These are phyloP conservation scores for Daedalea quercina DNA, from an alignment of 768 basidiomycete genomes.

Conservation along the genomic window DNA sequence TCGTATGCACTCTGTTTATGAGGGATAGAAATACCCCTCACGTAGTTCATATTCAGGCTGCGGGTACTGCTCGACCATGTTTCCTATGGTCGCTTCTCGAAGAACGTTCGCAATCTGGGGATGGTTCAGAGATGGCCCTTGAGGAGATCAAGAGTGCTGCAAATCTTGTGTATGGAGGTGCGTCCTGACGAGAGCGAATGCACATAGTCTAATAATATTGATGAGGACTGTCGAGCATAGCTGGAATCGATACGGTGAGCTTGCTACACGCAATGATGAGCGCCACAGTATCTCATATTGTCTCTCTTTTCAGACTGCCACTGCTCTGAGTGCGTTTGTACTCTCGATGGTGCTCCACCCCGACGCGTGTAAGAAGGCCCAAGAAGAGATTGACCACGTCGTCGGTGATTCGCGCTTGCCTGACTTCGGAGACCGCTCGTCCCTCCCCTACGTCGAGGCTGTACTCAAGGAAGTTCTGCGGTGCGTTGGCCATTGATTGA, in stretches of 20 bases:
- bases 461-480: slow-evolving; percentile 30
- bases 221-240: slow-evolving; percentile 5
- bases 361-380: slow-evolving; percentile 31
- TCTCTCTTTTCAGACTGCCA: slow-evolving; percentile 28
- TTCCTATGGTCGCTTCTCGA: slow-evolving; percentile 15
- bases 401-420: slow-evolving; percentile 35
- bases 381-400: slow-evolving; percentile 37
- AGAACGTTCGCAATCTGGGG: slow-evolving; percentile 4
- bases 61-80: slow-evolving; percentile 14
- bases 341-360: slow-evolving; percentile 35
- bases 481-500: slow-evolving; percentile 8
- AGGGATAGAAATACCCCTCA: background rate
- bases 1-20: slow-evolving; percentile 2
- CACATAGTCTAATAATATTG: background rate
- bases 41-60: slow-evolving; percentile 4
- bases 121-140: slow-evolving; percentile 13
- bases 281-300: background rate
- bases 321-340: slow-evolving; percentile 32
- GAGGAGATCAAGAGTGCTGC: slow-evolving; percentile 17
- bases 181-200: background rate
- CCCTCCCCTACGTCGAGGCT: slow-evolving; percentile 35
- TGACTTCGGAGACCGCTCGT: slow-evolving; percentile 30
- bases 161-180: slow-evolving; percentile 18
- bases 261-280: background rate
- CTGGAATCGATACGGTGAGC: slow-evolving; percentile 19